Percentiles rank a stretch among this genome's conserved stretches.
These are phyloP conservation scores for Fraxinus ornus DNA, from an alignment of 305 asterid species.

Conservation along the genomic window DNA sequence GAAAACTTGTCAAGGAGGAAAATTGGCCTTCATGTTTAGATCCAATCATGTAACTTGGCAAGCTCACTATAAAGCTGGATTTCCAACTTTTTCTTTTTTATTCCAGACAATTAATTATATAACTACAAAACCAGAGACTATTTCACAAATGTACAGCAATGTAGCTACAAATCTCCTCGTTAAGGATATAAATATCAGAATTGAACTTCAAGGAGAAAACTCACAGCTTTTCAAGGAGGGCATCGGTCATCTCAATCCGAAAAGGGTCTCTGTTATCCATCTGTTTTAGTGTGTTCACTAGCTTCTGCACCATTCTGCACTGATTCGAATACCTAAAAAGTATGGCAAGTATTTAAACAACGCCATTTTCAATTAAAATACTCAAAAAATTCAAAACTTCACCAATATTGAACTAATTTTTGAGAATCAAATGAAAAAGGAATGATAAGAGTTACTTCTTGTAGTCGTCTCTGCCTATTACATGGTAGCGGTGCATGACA, in stretches of 20 bases:
- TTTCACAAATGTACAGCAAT: not conserved
- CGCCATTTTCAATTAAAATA: not conserved
- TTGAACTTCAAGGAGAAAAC: slow-evolving; percentile 17
- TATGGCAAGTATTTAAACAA: not conserved
- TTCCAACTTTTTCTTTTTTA: not conserved
- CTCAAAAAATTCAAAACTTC: not conserved
- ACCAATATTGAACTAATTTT: not conserved
- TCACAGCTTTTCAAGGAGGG: slow-evolving; percentile 85
- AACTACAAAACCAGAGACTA: not conserved
- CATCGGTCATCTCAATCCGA: slow-evolving; percentile 86
- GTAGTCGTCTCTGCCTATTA: slow-evolving; percentile 84
- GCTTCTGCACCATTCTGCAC: slow-evolving; percentile 83
- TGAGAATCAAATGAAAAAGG: not conserved
- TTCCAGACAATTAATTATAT: not conserved
- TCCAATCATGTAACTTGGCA: not conserved
- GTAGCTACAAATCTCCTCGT: not conserved
- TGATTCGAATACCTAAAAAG: slow-evolving; percentile 65
- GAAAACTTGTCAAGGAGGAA: not conserved
- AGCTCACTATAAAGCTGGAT: not conserved
- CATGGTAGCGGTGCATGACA: slow-evolving; percentile 76
- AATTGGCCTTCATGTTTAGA: not conserved
- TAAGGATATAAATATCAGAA: not conserved
- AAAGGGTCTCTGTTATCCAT: slow-evolving; percentile 78
- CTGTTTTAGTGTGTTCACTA: slow-evolving; percentile 83
- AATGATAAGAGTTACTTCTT: slow-evolving; percentile 49